Base-by-base conservation (phyloP, 306 rosid genomes). In the Cucurbita pepo region DNA sequence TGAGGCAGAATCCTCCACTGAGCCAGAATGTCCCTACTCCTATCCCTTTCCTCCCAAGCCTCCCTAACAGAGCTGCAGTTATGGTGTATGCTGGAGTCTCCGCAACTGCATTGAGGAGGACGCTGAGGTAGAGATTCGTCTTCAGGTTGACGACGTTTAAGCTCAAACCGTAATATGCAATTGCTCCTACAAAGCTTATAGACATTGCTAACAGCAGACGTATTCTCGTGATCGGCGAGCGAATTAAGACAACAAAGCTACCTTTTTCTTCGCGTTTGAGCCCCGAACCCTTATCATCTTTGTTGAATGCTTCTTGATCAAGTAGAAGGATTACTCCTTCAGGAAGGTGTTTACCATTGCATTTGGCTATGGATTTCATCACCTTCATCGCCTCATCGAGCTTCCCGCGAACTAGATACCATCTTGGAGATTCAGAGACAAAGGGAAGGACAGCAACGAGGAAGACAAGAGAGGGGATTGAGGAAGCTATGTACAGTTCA, bases 341-440 rank as follows among this genome's bases (percentile, higher is more conserved):
- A 0, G 92, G 97, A 16, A 90, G 84, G 82, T 82, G 78, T 0
- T 77, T 86, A 0, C 83, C 84, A 11, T 92, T 92, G 34, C 71
- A 53, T 14, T 78, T 76, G 72, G 96, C 96, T 3, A 92, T 88
- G 67, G 79, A 10, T 52, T 82, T 76, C 97, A 90, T 88, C 79
- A 92, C 77, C 3, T 70, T 85, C 62, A 30, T 86, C 63, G 97
- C 97, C 8, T 92, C 91, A 0, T 22, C 52, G 4, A 78, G 53
- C 77, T 79, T 81, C 0, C 95, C 96, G 0, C 86, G 82, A 48
- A 92, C 89, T 0, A 90, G 92, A 80, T 84, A 92, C 97, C 97
- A 92, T 61, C 97, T 83, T 0, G 97, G 97, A 5, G 97, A 92
- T 72, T 92, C 96, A 0, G 92, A 81, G 34, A 89, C 4, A 56